Percentiles rank a stretch among this genome's conserved stretches.
Evolutionary conservation across 1,139 yeast species (phyloP).

Genomic region (Yamadazyma spencermartinsiae): DNA sequence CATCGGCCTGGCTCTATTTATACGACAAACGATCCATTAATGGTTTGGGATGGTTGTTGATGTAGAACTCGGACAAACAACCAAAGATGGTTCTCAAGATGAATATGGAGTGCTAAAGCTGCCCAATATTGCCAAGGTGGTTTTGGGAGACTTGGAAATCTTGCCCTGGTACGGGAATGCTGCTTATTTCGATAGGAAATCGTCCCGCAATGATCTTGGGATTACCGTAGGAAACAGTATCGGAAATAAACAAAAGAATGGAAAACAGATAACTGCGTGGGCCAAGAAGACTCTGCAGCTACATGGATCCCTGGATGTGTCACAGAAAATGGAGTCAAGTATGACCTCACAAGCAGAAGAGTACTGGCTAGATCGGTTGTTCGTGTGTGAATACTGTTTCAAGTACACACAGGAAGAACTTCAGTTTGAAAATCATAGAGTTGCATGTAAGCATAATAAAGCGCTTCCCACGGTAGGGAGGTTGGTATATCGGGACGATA

Average conservation of each 20-base stretch:
- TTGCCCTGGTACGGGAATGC: constrained; percentile 87
- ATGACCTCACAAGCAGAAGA: constrained; percentile 5
- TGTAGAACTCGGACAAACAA: not conserved
- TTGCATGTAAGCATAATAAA: constrained; percentile 42
- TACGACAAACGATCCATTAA: not conserved
- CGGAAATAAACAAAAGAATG: no score
- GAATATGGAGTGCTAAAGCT: constrained; percentile 60
- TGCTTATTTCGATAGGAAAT: constrained; percentile 54
- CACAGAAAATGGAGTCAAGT: not conserved
- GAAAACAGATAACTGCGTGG: no score
- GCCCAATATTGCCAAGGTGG: constrained; percentile 65
- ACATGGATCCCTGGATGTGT: no score
- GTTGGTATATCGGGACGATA: constrained; percentile 63
- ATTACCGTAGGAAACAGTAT: constrained; percentile 4
- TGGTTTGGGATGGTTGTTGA: not conserved
- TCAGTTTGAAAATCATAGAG: constrained; percentile 43
- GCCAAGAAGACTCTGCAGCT: no score
- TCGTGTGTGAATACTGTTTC: constrained; percentile 82
- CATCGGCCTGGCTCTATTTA: not conserved
- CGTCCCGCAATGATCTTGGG: constrained; percentile 14
- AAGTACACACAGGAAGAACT: constrained; percentile 58
- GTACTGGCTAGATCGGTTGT: constrained; percentile 61
- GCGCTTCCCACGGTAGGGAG: constrained; percentile 54
- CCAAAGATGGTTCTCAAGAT: not conserved
- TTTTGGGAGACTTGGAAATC: constrained; percentile 64